Conservation (phyloP, 495 filamentous ascomycete species). For the Annulohypoxylon moriforme region DNA sequence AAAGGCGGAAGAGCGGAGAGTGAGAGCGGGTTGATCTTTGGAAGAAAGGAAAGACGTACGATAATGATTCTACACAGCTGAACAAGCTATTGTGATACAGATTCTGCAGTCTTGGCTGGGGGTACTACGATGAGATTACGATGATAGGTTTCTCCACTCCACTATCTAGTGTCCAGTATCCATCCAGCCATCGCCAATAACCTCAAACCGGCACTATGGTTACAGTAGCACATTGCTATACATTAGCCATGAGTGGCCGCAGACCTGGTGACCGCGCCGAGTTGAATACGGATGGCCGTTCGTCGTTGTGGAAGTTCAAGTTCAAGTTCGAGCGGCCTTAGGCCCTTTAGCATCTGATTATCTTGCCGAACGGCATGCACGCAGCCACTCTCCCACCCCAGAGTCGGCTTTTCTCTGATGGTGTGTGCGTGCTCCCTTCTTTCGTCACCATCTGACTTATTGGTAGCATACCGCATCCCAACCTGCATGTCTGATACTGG, state of each 20-base stretch:
- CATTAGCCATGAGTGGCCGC: constrained; percentile 18
- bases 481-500: constrained; percentile 11
- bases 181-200: constrained; percentile 2
- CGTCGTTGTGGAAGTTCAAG: constrained; percentile 8
- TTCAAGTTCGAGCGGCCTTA: not conserved
- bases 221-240: constrained; percentile 38
- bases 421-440: constrained; percentile 40
- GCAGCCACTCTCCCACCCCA: constrained; percentile 23
- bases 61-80: constrained; percentile 1
- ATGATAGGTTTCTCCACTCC: not conserved
- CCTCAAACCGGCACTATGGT: constrained; percentile 4
- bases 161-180: not conserved
- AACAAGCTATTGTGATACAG: not conserved
- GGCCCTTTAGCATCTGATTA: constrained; percentile 33
- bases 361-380: constrained; percentile 44
- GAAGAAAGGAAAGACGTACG: constrained; percentile 18
- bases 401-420: constrained; percentile 33
- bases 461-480: constrained; percentile 31
- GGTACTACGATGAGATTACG: not conserved
- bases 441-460: constrained; percentile 45
- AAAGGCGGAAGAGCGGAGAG: not conserved
- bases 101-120: not conserved
- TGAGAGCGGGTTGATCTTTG: not conserved
- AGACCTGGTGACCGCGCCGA: constrained; percentile 2
- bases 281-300: constrained; percentile 32